These are phyloP conservation scores for Gossypium gossypioides DNA, from an alignment of 441 rosid species.

Conservation along the genomic window DNA sequence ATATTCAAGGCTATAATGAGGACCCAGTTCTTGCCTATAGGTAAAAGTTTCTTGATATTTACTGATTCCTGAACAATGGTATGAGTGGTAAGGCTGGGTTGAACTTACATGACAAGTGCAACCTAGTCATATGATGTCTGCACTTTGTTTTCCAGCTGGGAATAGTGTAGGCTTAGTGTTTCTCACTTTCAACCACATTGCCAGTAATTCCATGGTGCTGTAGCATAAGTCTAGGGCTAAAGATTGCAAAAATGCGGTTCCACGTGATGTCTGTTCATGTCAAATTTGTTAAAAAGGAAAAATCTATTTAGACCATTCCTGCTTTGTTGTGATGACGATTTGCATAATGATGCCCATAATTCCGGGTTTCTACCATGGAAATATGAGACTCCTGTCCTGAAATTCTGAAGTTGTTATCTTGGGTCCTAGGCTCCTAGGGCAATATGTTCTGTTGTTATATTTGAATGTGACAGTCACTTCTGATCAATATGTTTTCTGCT, in stretches of 20 bases:
- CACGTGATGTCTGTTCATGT: background rate
- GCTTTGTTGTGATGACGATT: background rate
- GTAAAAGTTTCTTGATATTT: constrained; percentile 29
- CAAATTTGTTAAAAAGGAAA: background rate
- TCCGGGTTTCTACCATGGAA: background rate
- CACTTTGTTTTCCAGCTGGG: background rate
- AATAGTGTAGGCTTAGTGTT: constrained; percentile 5
- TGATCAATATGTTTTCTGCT: constrained; percentile 1
- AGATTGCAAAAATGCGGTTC: background rate
- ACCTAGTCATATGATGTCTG: background rate
- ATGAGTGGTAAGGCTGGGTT: background rate
- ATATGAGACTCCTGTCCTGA: background rate
- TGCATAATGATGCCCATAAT: background rate
- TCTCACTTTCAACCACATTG: constrained; percentile 2
- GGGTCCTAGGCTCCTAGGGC: background rate
- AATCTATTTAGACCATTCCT: background rate
- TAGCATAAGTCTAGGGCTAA: background rate
- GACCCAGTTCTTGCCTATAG: constrained; percentile 63
- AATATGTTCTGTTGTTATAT: background rate
- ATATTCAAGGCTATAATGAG: constrained; percentile 38
- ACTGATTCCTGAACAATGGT: background rate
- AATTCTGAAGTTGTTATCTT: background rate
- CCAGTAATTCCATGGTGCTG: background rate
- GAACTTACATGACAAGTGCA: background rate
- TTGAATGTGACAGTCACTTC: background rate